phyloP scores from a whole-genome alignment of 2,329 filamentous ascomycete genomes.

The Mollisiaceae sp. region DNA sequence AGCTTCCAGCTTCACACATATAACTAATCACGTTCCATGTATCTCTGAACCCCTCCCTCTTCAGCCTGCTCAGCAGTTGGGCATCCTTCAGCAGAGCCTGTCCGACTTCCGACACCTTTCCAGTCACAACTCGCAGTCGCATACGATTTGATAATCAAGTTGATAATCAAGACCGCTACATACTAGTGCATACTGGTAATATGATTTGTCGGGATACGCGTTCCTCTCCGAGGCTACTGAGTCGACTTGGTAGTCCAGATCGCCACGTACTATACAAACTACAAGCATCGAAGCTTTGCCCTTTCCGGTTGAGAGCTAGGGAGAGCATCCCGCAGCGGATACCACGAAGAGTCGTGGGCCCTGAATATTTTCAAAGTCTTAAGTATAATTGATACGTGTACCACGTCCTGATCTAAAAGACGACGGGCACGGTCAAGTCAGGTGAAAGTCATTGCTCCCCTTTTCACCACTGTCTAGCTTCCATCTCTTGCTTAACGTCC shows the following conservation, averaged over 20 bases:
- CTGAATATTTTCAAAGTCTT: too few species aligned
- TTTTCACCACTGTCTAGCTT: neutral
- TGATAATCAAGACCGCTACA: conserved; percentile 4
- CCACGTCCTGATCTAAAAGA: neutral
- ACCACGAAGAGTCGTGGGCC: too few species aligned
- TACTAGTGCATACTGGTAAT: too few species aligned
- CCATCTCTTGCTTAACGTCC: neutral
- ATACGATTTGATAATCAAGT: conserved; percentile 7
- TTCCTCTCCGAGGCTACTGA: neutral
- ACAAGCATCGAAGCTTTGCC: neutral
- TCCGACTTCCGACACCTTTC: neutral
- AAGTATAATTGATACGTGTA: too few species aligned
- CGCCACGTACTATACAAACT: neutral
- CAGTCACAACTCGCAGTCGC: neutral
- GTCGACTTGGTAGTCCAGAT: neutral
- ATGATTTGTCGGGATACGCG: neutral
- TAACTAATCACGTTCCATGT: neutral
- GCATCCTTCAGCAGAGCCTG: neutral
- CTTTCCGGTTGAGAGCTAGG: neutral
- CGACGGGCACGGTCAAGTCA: neutral
- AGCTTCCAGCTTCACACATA: neutral
- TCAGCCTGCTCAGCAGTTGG: neutral
- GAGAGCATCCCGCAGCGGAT: neutral
- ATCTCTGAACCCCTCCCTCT: neutral
- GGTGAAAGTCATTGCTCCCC: neutral